Conservation (phyloP, 2,329 filamentous ascomycete species). For the Colletotrichum godetiae region DNA sequence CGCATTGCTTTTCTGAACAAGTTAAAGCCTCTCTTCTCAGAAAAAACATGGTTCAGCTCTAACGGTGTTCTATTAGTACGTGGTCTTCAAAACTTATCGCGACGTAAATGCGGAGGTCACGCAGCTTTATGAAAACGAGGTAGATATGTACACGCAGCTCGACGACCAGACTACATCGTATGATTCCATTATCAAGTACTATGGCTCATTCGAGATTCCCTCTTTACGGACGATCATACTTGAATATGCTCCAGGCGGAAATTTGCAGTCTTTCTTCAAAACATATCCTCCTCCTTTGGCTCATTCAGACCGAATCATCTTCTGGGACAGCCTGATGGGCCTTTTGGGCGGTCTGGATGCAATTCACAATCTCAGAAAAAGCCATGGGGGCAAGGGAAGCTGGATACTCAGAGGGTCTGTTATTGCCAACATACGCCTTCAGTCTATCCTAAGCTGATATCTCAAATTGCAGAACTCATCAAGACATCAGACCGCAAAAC, state of each 20-base stretch:
- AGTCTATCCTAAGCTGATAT: neutral
- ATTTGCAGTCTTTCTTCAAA: neutral
- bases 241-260: neutral
- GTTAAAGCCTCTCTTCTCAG: neutral
- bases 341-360: neutral
- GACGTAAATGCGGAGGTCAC: neutral
- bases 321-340: neutral
- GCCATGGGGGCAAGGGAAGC: neutral
- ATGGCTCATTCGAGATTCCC: neutral
- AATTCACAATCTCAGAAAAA: neutral
- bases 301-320: neutral
- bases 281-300: neutral
- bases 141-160: neutral
- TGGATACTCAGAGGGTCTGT: neutral
- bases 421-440: too few species aligned
- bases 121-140: neutral
- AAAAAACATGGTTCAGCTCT: neutral
- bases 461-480: neutral
- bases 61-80: neutral
- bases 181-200: neutral
- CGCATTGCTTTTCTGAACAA: neutral
- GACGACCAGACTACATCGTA: neutral
- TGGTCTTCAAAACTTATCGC: conserved; percentile 9
- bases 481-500: conserved; percentile 13
- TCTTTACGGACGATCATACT: neutral